Percentiles rank a stretch among this genome's conserved stretches.
Conservation (phyloP, 345 rosid genomes). For the Citrus hindsii region DNA sequence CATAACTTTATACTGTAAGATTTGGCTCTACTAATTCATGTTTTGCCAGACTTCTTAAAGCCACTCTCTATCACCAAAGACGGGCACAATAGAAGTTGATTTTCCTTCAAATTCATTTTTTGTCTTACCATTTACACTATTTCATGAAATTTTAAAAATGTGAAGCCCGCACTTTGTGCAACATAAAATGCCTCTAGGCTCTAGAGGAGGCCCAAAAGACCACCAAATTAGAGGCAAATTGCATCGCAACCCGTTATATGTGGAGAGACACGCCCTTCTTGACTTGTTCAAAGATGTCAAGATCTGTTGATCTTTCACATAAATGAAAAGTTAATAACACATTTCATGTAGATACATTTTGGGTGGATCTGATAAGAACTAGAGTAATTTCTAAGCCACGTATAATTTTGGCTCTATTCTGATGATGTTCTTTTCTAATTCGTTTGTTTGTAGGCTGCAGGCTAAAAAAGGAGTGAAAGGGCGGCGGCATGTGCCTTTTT, state of each 20-base stretch:
- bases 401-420: background rate
- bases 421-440: background rate
- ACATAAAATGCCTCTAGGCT: background rate
- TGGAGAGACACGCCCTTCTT: background rate
- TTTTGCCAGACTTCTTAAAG: too few relatives aligned
- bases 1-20: too few relatives aligned
- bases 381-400: background rate
- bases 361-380: background rate
- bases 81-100: too few relatives aligned
- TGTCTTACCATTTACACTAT: too few relatives aligned
- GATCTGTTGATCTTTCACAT: background rate
- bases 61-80: too few relatives aligned
- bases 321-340: background rate
- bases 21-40: too few relatives aligned
- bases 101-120: too few relatives aligned
- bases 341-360: background rate
- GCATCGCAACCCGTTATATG: background rate
- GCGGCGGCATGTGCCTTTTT: background rate
- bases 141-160: too few relatives aligned
- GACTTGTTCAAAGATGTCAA: background rate
- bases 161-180: too few relatives aligned
- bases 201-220: background rate
- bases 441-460: background rate
- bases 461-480: too few relatives aligned
- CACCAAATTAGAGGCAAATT: background rate